Evolutionary conservation across 306 rosid species (phyloP).

Genomic region (Cajanus cajan): DNA sequence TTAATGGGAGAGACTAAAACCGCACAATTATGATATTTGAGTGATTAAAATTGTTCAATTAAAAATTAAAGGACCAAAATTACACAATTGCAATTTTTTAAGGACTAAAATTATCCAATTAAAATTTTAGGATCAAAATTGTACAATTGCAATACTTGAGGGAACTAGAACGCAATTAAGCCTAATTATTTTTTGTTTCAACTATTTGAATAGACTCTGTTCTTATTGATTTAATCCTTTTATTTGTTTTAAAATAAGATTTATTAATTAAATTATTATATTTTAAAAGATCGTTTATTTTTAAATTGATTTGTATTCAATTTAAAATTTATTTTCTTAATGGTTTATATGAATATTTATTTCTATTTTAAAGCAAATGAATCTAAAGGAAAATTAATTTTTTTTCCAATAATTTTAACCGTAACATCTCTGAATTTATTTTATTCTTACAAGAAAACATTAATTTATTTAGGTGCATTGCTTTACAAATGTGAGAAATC

Average conservation of each 20-base stretch:
- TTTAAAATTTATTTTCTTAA: not conserved
- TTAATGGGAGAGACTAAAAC: too few species aligned
- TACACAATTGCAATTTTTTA: too few species aligned
- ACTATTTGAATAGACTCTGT: too few species aligned
- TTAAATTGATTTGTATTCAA: not conserved
- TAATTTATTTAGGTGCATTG: not conserved
- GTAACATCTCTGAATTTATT: not conserved
- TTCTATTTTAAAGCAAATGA: not conserved
- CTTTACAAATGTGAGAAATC: not conserved
- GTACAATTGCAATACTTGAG: too few species aligned
- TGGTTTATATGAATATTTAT: not conserved
- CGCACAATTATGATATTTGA: too few species aligned
- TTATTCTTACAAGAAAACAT: not conserved
- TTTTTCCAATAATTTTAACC: not conserved
- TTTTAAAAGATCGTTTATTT: not conserved
- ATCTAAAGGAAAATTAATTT: not conserved
- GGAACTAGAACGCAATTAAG: too few species aligned
- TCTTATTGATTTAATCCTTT: not conserved
- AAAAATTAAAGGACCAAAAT: too few species aligned
- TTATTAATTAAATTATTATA: not conserved
- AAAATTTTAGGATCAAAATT: too few species aligned
- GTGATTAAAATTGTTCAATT: too few species aligned
- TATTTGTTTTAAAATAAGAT: not conserved
- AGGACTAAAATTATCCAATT: too few species aligned
- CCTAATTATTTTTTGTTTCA: too few species aligned